phyloP scores from a whole-genome alignment of 768 basidiomycete species.

The Leucogyrophana mollusca region DNA sequence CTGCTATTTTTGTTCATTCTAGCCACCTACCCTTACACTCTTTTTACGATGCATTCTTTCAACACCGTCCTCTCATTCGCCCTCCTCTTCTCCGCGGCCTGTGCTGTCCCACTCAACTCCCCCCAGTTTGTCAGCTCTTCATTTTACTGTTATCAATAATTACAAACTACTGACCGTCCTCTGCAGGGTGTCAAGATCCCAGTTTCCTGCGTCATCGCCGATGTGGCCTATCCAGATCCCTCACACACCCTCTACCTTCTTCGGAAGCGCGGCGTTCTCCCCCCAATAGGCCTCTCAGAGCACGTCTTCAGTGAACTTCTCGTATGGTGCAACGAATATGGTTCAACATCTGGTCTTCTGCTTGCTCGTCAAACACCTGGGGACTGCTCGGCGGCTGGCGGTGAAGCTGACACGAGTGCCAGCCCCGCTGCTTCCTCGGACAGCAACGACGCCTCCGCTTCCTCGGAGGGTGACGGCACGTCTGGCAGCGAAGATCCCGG shows the following conservation, averaged over 20 bases:
- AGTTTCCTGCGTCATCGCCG: slow-evolving; percentile 25
- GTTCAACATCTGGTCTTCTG: slow-evolving; percentile 9
- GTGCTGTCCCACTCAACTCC: slow-evolving; percentile 17
- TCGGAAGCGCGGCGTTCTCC: slow-evolving; percentile 14
- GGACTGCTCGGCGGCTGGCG: slow-evolving; percentile 8
- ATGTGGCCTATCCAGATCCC: slow-evolving; percentile 22
- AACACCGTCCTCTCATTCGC: slow-evolving; percentile 7
- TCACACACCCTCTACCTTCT: slow-evolving; percentile 21
- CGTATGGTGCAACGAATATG: slow-evolving; percentile 23
- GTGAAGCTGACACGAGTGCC: background rate
- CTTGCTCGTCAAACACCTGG: slow-evolving; percentile 21
- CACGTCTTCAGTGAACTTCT: slow-evolving; percentile 24
- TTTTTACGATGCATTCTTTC: slow-evolving; percentile 20
- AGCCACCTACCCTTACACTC: slow-evolving; percentile 10
- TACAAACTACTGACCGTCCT: slow-evolving; percentile 3
- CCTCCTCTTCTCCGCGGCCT: slow-evolving; percentile 16
- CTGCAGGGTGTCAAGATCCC: slow-evolving; percentile 7
- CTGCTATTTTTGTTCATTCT: background rate
- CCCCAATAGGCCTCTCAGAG: slow-evolving; percentile 21
- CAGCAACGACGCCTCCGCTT: background rate
- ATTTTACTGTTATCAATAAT: no score
- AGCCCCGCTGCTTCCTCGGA: background rate
- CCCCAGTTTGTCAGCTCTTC: slow-evolving; percentile 7
- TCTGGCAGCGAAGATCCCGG: no score
- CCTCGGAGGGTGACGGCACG: no score